A percentile compares a stretch with the other conserved stretches of the same genome.
phyloP scores from a whole-genome alignment of 2,329 filamentous ascomycete genomes.

The Botrytis medusae region DNA sequence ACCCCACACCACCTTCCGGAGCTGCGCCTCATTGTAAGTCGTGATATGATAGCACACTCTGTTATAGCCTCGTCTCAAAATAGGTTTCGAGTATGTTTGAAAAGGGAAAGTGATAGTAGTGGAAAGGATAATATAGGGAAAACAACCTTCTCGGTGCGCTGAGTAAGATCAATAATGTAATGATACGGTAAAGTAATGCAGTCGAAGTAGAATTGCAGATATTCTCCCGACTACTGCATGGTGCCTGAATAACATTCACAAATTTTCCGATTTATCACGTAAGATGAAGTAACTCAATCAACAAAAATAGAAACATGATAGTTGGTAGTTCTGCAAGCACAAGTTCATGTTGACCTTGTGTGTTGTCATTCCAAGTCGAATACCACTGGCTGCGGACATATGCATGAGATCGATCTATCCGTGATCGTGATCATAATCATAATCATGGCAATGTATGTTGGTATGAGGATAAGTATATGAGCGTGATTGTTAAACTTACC shows the following conservation, averaged over 20 bases:
- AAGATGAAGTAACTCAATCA: conserved; percentile 15
- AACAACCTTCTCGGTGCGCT: conserved; percentile 10
- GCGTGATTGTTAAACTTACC: background rate
- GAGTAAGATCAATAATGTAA: conserved; percentile 21
- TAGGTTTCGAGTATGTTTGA: conserved; percentile 23
- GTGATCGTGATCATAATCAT: conserved; percentile 7
- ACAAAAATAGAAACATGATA: conserved; percentile 22
- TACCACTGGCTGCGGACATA: conserved; percentile 9
- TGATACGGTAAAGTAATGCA: conserved; percentile 8
- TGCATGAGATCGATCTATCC: conserved; percentile 23
- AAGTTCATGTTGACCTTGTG: conserved; percentile 16
- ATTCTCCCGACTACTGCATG: conserved; percentile 16
- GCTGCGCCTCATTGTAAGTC: conserved; percentile 16
- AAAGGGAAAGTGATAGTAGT: background rate
- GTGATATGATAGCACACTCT: background rate
- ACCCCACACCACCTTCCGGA: conserved; percentile 5
- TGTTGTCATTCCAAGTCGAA: background rate
- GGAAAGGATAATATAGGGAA: background rate
- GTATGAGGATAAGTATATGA: conserved; percentile 3
- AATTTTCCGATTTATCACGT: conserved; percentile 19
- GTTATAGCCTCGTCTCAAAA: conserved; percentile 27
- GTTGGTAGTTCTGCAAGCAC: conserved; percentile 15
- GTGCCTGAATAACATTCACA: conserved; percentile 16
- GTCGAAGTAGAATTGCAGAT: background rate
- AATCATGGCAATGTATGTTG: background rate